These are phyloP conservation scores for Vigna mungo DNA, from an alignment of 306 rosid species.

Conservation along the genomic window DNA sequence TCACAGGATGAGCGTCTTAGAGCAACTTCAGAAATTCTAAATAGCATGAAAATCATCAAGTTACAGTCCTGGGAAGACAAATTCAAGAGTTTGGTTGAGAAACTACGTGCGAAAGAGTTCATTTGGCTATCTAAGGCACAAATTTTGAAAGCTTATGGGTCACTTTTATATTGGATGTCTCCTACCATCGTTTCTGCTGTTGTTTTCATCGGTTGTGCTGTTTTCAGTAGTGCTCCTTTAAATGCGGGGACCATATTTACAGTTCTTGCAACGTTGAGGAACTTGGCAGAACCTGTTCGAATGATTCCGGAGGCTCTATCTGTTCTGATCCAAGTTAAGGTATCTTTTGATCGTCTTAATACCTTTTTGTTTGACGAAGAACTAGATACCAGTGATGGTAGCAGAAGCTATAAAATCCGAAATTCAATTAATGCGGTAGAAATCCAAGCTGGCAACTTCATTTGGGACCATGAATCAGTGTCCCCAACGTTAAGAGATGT, in stretches of 20 bases:
- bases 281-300: conserved; percentile 72
- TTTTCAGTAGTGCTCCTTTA: conserved; percentile 65
- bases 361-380: conserved; percentile 71
- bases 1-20: conserved; percentile 82
- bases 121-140: conserved; percentile 66
- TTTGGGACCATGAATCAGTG: conserved; percentile 66
- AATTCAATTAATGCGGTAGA: conserved; percentile 48
- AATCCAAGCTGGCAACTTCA: conserved; percentile 63
- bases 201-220: conserved; percentile 62
- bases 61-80: conserved; percentile 88
- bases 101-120: conserved; percentile 63
- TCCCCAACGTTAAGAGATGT: conserved; percentile 57
- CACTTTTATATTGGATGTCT: conserved; percentile 74
- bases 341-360: conserved; percentile 73
- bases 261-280: conserved; percentile 68
- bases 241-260: conserved; percentile 85
- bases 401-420: conserved; percentile 29
- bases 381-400: conserved; percentile 41
- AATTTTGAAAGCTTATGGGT: conserved; percentile 45
- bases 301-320: conserved; percentile 85
- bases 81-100: conserved; percentile 58
- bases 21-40: conserved; percentile 79
- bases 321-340: conserved; percentile 72
- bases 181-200: conserved; percentile 71
- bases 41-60: conserved; percentile 81